Evolutionary conservation across 495 filamentous ascomycete species (phyloP).

Genomic region (Tricharina praecox): DNA sequence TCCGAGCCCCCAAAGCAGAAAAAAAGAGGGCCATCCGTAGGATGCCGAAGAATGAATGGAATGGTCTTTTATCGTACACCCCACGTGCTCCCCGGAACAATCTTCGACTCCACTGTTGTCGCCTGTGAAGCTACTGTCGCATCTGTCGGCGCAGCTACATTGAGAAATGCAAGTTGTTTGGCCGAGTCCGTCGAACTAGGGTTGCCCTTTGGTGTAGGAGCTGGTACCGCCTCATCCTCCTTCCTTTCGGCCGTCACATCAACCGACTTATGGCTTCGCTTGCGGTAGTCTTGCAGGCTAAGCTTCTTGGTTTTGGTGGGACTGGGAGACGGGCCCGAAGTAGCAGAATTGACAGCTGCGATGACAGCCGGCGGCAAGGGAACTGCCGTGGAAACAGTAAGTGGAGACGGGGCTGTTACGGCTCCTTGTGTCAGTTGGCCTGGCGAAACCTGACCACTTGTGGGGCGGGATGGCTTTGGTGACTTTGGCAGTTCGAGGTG

Average conservation of each 20-base stretch:
- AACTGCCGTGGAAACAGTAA: background rate
- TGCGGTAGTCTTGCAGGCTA: constrained; percentile 51
- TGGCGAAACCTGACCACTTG: background rate
- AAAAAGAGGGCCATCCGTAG: background rate
- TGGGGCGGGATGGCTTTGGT: constrained; percentile 2
- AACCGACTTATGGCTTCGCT: constrained; percentile 19
- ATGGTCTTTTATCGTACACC: constrained; percentile 12
- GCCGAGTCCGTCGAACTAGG: background rate
- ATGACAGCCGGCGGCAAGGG: constrained; percentile 4
- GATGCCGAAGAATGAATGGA: constrained; percentile 1
- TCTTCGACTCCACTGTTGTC: constrained; percentile 6
- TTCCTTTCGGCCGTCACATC: constrained; percentile 8
- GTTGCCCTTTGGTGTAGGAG: constrained; percentile 5
- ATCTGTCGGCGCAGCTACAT: background rate
- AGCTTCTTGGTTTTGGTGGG: constrained; percentile 40
- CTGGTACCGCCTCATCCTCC: background rate
- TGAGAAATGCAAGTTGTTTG: constrained; percentile 1
- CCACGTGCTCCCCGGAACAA: constrained; percentile 8
- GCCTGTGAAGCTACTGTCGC: constrained; percentile 6
- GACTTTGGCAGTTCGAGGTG: constrained; percentile 16
- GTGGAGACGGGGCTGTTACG: background rate
- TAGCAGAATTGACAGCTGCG: background rate
- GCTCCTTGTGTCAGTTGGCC: background rate
- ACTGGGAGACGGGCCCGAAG: constrained; percentile 26
- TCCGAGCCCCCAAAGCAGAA: background rate